A percentile compares a stretch with the other conserved stretches of the same genome.
phyloP scores from a whole-genome alignment of 768 basidiomycete species.

The Termitomyces eurrhizus region DNA sequence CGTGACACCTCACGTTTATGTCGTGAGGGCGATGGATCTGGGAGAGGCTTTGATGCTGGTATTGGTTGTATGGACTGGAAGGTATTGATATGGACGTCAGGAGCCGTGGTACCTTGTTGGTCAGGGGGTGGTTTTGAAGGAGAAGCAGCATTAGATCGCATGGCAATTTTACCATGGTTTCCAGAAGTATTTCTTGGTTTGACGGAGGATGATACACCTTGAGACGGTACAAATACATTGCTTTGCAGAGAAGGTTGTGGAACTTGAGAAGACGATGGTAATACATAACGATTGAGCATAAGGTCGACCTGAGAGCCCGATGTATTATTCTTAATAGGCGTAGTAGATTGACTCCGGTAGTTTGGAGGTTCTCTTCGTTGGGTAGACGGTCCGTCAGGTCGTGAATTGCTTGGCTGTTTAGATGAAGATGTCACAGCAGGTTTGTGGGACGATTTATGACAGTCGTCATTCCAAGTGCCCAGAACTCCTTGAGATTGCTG shows the following conservation, averaged over 20 bases:
- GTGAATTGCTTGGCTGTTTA: neutral
- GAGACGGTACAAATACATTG: slow-evolving; percentile 11
- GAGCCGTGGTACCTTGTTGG: neutral
- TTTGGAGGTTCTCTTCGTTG: slow-evolving; percentile 1
- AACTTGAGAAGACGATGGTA: slow-evolving; percentile 12
- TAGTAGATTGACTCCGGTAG: neutral
- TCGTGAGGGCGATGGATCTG: slow-evolving; percentile 4
- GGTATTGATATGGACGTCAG: neutral
- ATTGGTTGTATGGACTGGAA: slow-evolving; percentile 1
- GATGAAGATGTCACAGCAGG: neutral
- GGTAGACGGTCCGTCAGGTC: neutral
- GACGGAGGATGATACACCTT: slow-evolving; percentile 5
- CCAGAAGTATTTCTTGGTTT: neutral
- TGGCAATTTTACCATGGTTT: neutral
- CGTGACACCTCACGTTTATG: slow-evolving; percentile 24
- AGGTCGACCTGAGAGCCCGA: slow-evolving; percentile 5
- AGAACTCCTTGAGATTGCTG: neutral
- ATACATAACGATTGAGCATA: slow-evolving; percentile 1
- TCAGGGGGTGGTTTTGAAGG: slow-evolving; percentile 1
- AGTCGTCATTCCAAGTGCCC: neutral
- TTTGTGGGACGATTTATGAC: neutral
- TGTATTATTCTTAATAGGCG: neutral
- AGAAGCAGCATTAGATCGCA: neutral
- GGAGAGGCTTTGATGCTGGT: slow-evolving; percentile 8
- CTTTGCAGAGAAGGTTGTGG: slow-evolving; percentile 5